These are phyloP conservation scores for Magnusiomyces ingens DNA, from an alignment of 1,139 yeast genomes.

Conservation along the genomic window DNA sequence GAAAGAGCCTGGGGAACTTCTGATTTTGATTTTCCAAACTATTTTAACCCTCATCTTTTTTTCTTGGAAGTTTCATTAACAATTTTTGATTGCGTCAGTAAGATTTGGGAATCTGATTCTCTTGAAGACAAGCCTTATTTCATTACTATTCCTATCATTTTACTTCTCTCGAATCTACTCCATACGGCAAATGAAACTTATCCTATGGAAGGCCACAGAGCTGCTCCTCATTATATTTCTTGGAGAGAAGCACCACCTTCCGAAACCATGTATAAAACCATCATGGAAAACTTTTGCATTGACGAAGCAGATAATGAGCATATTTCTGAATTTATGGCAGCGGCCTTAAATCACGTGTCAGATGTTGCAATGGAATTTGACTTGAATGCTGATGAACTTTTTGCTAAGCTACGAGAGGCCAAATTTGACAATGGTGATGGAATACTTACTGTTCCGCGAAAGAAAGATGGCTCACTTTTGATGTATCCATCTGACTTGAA, in stretches of 20 bases:
- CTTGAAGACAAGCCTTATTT: conserved; percentile 22
- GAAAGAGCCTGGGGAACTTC: background rate
- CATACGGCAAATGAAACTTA: conserved; percentile 21
- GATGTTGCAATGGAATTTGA: background rate
- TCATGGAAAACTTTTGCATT: conserved; percentile 42
- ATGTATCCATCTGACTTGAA: conserved; percentile 35
- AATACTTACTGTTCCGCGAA: background rate
- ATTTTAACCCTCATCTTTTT: conserved; percentile 29
- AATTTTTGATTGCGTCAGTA: conserved; percentile 19
- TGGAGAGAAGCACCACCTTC: conserved; percentile 49
- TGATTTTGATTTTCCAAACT: conserved; percentile 20
- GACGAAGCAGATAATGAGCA: conserved; percentile 37
- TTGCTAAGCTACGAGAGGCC: background rate
- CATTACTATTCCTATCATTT: conserved; percentile 21
- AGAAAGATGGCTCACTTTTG: conserved; percentile 1
- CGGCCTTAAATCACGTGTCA: background rate
- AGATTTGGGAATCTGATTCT: conserved; percentile 27
- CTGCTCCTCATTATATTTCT: conserved; percentile 21
- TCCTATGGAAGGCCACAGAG: conserved; percentile 11
- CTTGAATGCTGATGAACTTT: conserved; percentile 3
- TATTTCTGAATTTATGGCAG: conserved; percentile 17
- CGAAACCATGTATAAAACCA: conserved; percentile 42
- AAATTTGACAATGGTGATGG: conserved; percentile 5
- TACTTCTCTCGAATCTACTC: conserved; percentile 22
- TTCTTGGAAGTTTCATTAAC: conserved; percentile 30